These are phyloP conservation scores for Nematocida sp. DNA, from an alignment of 371 early-diverging fungal species.

Conservation along the genomic window DNA sequence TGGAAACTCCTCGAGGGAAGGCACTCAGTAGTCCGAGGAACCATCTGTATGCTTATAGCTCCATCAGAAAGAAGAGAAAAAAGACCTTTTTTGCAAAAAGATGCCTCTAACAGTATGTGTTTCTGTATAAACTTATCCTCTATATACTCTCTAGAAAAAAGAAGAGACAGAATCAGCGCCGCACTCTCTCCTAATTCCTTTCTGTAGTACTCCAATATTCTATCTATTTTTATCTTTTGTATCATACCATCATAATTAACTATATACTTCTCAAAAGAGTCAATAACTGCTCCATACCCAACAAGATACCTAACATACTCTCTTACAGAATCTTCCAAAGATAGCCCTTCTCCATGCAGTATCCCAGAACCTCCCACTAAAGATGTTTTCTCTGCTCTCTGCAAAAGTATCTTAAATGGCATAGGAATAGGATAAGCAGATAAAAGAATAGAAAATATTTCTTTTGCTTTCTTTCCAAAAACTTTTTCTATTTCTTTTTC, in stretches of 20 bases:
- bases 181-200: slow-evolving; percentile 5
- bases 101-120: slow-evolving; percentile 18
- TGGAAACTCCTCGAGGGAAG: slow-evolving; percentile 47
- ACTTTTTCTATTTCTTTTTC: slow-evolving; percentile 11
- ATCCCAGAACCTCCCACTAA: background rate
- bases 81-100: slow-evolving; percentile 35
- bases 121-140: slow-evolving; percentile 51
- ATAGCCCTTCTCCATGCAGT: background rate
- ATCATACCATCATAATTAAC: slow-evolving; percentile 18
- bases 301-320: slow-evolving; percentile 26
- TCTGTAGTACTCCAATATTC: slow-evolving; percentile 12
- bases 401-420: background rate
- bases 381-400: background rate
- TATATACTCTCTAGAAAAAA: slow-evolving; percentile 20
- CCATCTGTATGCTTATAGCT: slow-evolving; percentile 26
- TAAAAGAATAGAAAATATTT: background rate
- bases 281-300: slow-evolving; percentile 25
- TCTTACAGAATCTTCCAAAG: background rate
- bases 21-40: slow-evolving; percentile 40
- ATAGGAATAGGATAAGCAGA: background rate
- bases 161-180: slow-evolving; percentile 15
- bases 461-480: background rate
- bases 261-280: slow-evolving; percentile 41
- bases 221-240: slow-evolving; percentile 8
- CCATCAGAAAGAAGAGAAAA: slow-evolving; percentile 35